Evolutionary conservation across 75 land plant species (phyloP).

Genomic region (Larix kaempferi): DNA sequence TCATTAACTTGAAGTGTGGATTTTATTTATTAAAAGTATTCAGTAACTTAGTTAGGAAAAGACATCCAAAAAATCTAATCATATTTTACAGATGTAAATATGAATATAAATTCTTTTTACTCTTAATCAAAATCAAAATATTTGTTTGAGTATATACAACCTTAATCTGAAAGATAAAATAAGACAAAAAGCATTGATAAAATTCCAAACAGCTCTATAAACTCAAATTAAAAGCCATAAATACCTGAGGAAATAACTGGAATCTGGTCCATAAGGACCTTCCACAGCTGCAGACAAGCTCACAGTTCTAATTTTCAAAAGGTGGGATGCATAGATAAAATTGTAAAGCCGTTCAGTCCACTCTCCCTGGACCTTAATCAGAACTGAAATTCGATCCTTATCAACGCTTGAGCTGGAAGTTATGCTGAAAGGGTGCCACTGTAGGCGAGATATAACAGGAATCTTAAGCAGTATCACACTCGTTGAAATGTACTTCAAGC

Average conservation of each 20-base stretch:
- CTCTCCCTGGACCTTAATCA: constrained; percentile 47
- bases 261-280: constrained; percentile 65
- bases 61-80: no score
- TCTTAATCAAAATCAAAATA: no score
- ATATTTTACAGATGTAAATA: no score
- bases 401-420: constrained; percentile 43
- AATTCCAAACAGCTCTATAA: no score
- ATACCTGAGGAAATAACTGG: background rate
- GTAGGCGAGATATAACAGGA: constrained; percentile 47
- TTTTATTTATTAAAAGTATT: no score
- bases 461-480: constrained; percentile 58
- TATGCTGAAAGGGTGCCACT: constrained; percentile 78
- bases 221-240: background rate
- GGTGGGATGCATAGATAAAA: constrained; percentile 10
- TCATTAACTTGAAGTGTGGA: no score
- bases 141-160: no score
- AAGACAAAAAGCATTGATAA: no score
- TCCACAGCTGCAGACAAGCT: constrained; percentile 37
- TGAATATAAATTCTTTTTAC: no score
- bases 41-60: no score
- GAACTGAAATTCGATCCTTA: constrained; percentile 36
- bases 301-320: background rate
- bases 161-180: no score
- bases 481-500: constrained; percentile 48
- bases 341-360: constrained; percentile 55